Conservation (phyloP, 805 yeast genomes). For the Zygosaccharomyces rouxii region DNA sequence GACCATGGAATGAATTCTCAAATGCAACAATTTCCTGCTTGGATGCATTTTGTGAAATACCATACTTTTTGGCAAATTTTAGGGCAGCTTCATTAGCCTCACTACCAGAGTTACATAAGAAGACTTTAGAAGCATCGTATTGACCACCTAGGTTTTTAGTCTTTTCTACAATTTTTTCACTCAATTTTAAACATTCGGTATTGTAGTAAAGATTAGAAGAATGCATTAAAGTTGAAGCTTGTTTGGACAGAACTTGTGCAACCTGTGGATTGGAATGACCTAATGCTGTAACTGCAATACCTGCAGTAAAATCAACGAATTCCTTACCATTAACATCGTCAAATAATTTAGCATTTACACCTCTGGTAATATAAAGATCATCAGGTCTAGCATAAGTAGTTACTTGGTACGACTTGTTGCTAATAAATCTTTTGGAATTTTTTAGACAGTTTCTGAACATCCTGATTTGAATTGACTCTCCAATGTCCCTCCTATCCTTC, state of each 20-base stretch:
- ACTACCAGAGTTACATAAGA: conserved; percentile 67
- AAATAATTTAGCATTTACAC: conserved; percentile 74
- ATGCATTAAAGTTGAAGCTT: conserved; percentile 70
- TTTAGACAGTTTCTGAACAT: conserved; percentile 23
- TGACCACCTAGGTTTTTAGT: conserved; percentile 76
- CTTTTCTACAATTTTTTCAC: conserved; percentile 61
- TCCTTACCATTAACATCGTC: conserved; percentile 68
- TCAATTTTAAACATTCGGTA: conserved; percentile 75
- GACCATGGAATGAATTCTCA: conserved; percentile 87
- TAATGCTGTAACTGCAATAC: conserved; percentile 93
- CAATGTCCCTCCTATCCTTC: not conserved
- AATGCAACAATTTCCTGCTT: conserved; percentile 84
- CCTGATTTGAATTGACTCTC: not conserved
- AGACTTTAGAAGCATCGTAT: conserved; percentile 70
- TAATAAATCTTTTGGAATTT: not conserved
- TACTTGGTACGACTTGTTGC: conserved; percentile 40
- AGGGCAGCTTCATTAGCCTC: conserved; percentile 80
- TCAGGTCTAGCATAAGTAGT: conserved; percentile 80
- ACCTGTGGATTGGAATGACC: conserved; percentile 83
- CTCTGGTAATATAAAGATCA: conserved; percentile 65
- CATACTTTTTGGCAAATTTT: conserved; percentile 77
- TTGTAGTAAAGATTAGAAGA: conserved; percentile 84
- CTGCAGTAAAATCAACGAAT: conserved; percentile 89
- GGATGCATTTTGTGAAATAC: conserved; percentile 47
- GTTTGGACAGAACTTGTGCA: conserved; percentile 65